Evolutionary conservation across 2,329 filamentous ascomycete genomes (phyloP).

Genomic region (Grosmannia clavigera): DNA sequence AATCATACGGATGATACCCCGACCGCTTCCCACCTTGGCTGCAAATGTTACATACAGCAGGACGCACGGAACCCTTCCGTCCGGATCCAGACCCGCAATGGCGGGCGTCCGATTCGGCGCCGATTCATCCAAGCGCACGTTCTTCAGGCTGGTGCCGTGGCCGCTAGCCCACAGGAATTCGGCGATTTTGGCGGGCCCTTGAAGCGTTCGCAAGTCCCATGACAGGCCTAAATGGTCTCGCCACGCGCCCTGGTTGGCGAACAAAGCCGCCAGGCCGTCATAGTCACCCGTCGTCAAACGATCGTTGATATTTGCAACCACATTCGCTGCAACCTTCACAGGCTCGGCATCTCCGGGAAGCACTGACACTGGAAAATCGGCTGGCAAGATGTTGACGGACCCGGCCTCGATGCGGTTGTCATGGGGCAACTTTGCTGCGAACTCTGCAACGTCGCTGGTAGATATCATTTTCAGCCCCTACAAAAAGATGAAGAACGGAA

Average conservation of each 20-base stretch:
- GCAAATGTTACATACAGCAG: constrained; percentile 43
- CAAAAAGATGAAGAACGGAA: not conserved
- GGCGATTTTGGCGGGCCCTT: constrained; percentile 27
- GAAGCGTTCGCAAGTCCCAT: constrained; percentile 42
- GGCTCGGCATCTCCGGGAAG: constrained; percentile 21
- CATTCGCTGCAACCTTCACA: constrained; percentile 22
- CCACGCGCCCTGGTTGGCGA: constrained; percentile 39
- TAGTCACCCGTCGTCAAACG: constrained; percentile 24
- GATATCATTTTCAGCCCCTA: not conserved
- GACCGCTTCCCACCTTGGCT: constrained; percentile 40
- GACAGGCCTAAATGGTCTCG: constrained; percentile 44
- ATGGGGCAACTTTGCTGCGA: constrained; percentile 5
- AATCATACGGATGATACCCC: constrained; percentile 42
- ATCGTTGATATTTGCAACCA: constrained; percentile 29
- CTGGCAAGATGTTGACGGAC: constrained; percentile 39
- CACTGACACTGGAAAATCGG: constrained; percentile 25
- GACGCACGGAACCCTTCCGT: constrained; percentile 37
- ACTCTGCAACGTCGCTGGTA: not conserved
- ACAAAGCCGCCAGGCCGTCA: constrained; percentile 22
- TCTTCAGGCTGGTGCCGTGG: constrained; percentile 21
- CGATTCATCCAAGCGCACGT: constrained; percentile 33
- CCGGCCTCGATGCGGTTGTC: constrained; percentile 26
- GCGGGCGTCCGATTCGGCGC: constrained; percentile 30
- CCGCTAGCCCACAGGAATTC: constrained; percentile 26
- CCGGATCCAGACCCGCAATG: constrained; percentile 32